Conservation (phyloP, 2,329 filamentous ascomycete species). For the Aspergillus eucalypticola region DNA sequence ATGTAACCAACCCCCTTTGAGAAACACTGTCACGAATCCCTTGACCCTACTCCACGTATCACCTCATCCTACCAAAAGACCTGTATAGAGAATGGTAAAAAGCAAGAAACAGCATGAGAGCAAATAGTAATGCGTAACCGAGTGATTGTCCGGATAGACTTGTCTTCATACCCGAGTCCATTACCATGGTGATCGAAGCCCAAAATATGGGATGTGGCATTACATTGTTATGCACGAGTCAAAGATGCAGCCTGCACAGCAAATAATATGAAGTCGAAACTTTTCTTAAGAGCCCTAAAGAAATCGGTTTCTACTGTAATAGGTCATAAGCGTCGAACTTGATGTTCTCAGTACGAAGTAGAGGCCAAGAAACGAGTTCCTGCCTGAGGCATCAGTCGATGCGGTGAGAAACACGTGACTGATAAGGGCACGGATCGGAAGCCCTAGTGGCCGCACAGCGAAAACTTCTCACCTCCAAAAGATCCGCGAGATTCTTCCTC, state of each 20-base stretch:
- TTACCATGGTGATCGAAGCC: too few species aligned
- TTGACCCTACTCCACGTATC: constrained; percentile 20
- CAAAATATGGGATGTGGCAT: too few species aligned
- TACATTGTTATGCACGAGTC: too few species aligned
- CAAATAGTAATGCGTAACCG: background rate
- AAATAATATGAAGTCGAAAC: too few species aligned
- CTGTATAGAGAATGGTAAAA: constrained; percentile 23
- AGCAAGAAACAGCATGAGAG: background rate
- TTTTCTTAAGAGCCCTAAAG: too few species aligned
- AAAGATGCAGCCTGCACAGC: too few species aligned
- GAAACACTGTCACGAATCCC: constrained; percentile 37
- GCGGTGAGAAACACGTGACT: constrained; percentile 26
- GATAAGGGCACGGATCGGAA: constrained; percentile 31
- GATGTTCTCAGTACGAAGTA: background rate
- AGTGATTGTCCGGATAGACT: background rate
- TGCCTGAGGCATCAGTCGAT: constrained; percentile 18
- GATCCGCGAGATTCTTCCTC: constrained; percentile 12
- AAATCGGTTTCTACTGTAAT: too few species aligned
- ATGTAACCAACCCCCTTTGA: constrained; percentile 37
- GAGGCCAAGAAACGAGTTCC: too few species aligned
- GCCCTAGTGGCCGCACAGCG: constrained; percentile 36
- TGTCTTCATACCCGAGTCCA: too few species aligned
- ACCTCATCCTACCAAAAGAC: constrained; percentile 24
- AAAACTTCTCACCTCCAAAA: constrained; percentile 25
- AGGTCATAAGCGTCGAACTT: background rate